phyloP scores from a whole-genome alignment of 2,329 filamentous ascomycete genomes.

The Fusarium newnesense region DNA sequence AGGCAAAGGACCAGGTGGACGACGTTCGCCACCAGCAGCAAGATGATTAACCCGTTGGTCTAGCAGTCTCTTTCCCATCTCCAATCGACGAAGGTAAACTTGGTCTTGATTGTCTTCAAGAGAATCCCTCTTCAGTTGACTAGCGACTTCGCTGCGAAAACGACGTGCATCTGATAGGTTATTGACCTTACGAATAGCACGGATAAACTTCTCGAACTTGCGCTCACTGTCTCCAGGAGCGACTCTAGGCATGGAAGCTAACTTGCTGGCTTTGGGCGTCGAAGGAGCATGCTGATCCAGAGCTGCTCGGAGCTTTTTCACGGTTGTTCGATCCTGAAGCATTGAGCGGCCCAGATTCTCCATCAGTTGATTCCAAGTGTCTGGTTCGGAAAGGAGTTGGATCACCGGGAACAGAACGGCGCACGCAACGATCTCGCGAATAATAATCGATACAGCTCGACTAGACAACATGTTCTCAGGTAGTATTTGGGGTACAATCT shows the following conservation, averaged over 20 bases:
- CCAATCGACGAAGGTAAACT: slow-evolving; percentile 86
- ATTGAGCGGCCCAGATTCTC: slow-evolving; percentile 87
- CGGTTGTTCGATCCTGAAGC: slow-evolving; percentile 94
- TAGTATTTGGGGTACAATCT: slow-evolving; percentile 78
- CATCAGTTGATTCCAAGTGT: slow-evolving; percentile 97
- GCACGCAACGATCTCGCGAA: slow-evolving; percentile 92
- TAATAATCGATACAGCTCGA: slow-evolving; percentile 79
- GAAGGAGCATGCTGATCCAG: slow-evolving; percentile 93
- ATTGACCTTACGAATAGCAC: slow-evolving; percentile 86
- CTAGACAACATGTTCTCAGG: slow-evolving; percentile 80
- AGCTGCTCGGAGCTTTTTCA: slow-evolving; percentile 89
- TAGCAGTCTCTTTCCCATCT: slow-evolving; percentile 89
- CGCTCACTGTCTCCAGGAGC: slow-evolving; percentile 85
- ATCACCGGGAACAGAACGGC: slow-evolving; percentile 88
- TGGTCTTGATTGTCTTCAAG: slow-evolving; percentile 82
- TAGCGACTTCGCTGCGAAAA: slow-evolving; percentile 91
- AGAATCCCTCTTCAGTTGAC: slow-evolving; percentile 88
- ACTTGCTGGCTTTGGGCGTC: slow-evolving; percentile 72
- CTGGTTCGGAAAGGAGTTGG: slow-evolving; percentile 85
- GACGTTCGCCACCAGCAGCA: slow-evolving; percentile 71
- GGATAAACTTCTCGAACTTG: slow-evolving; percentile 93
- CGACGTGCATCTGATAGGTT: slow-evolving; percentile 93
- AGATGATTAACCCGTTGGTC: slow-evolving; percentile 90
- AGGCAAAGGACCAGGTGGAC: slow-evolving; percentile 43
- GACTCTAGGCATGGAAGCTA: slow-evolving; percentile 82